Conservation (phyloP, 2,329 filamentous ascomycete species). For the Pseudocercospora musae region DNA sequence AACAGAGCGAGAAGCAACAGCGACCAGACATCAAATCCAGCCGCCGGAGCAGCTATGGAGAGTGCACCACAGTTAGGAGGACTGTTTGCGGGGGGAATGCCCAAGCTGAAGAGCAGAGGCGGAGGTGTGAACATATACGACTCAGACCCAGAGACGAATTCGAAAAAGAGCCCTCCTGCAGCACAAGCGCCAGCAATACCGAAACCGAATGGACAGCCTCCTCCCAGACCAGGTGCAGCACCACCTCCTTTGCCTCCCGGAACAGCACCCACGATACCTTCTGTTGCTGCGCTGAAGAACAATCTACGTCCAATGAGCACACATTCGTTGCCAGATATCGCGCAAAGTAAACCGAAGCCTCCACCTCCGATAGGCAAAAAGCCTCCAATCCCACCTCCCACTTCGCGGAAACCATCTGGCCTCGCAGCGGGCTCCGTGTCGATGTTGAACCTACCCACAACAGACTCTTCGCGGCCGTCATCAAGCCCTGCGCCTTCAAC, state of each 20-base stretch:
- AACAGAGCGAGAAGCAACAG: slow-evolving; percentile 81
- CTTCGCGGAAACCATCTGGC: slow-evolving; percentile 55
- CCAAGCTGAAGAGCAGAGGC: slow-evolving; percentile 77
- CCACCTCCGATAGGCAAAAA: slow-evolving; percentile 79
- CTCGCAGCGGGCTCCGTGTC: slow-evolving; percentile 40
- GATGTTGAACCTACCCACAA: slow-evolving; percentile 33
- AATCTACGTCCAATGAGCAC: slow-evolving; percentile 58
- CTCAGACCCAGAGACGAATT: slow-evolving; percentile 69
- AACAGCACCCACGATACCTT: slow-evolving; percentile 46
- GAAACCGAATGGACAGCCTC: slow-evolving; percentile 24
- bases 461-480: slow-evolving; percentile 39
- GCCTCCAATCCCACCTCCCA: slow-evolving; percentile 56
- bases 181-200: slow-evolving; percentile 37
- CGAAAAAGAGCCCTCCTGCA: slow-evolving; percentile 50
- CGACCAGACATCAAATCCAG: slow-evolving; percentile 53
- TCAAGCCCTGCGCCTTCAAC: slow-evolving; percentile 64
- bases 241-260: slow-evolving; percentile 54
- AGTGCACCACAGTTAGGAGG: slow-evolving; percentile 78
- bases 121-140: slow-evolving; percentile 62
- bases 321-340: slow-evolving; percentile 53
- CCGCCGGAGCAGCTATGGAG: slow-evolving; percentile 49
- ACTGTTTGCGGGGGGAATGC: slow-evolving; percentile 90
- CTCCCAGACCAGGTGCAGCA: slow-evolving; percentile 44
- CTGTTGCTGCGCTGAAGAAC: slow-evolving; percentile 48
- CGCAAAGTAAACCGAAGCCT: slow-evolving; percentile 57